Percentiles rank a stretch among this genome's conserved stretches.
Evolutionary conservation across 2,329 filamentous ascomycete genomes (phyloP).

Genomic region (Furcasterigmium furcatum): DNA sequence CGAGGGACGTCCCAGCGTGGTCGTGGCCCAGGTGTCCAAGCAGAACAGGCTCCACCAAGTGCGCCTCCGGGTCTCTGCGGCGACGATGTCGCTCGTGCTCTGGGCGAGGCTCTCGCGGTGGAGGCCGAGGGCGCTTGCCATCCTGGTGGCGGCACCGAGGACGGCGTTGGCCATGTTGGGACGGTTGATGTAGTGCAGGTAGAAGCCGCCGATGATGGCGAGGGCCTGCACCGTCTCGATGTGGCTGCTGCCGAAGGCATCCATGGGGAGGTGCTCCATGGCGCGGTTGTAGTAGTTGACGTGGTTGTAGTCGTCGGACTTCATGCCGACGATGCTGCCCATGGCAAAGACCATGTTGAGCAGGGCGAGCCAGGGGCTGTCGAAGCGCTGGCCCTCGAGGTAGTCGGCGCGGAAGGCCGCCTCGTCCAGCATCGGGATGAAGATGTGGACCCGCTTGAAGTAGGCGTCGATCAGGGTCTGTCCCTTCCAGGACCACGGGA

Average conservation of each 20-base stretch:
- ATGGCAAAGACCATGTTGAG: conserved; percentile 76
- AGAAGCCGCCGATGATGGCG: conserved; percentile 70
- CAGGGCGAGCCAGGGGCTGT: conserved; percentile 68
- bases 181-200: conserved; percentile 74
- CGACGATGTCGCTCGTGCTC: conserved; percentile 42
- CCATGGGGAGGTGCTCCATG: conserved; percentile 63
- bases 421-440: conserved; percentile 73
- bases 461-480: conserved; percentile 72
- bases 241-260: conserved; percentile 58
- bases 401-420: conserved; percentile 63
- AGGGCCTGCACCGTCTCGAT: conserved; percentile 73
- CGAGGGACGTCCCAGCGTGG: conserved; percentile 67
- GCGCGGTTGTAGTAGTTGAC: conserved; percentile 67
- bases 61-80: conserved; percentile 58
- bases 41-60: conserved; percentile 77
- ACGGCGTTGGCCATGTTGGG: conserved; percentile 75
- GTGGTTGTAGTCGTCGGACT: conserved; percentile 62
- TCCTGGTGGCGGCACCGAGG: conserved; percentile 66
- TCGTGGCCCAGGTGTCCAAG: conserved; percentile 71
- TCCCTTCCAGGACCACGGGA: conserved; percentile 61
- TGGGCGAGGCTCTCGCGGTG: conserved; percentile 58
- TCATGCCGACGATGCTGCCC: conserved; percentile 67
- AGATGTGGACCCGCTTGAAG: conserved; percentile 69
- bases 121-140: conserved; percentile 71
- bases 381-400: conserved; percentile 50